These are phyloP conservation scores for Hypoxylon intermedium DNA, from an alignment of 495 filamentous ascomycete genomes.

Conservation along the genomic window DNA sequence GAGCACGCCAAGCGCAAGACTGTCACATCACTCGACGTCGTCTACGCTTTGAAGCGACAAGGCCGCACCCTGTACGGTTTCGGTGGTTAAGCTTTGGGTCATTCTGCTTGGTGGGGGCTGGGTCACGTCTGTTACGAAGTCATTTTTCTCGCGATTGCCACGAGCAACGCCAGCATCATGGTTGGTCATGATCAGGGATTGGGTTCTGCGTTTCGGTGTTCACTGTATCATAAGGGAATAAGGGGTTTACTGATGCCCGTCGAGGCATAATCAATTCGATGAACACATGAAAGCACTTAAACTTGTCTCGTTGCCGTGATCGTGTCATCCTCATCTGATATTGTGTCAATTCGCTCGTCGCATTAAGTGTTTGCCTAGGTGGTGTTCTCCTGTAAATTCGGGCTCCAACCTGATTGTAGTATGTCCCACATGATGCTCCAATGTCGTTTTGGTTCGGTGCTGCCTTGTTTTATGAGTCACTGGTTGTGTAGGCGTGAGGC, in stretches of 20 bases:
- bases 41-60: slow-evolving; percentile 93
- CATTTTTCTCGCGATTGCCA: slow-evolving; percentile 37
- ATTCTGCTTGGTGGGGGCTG: slow-evolving; percentile 24
- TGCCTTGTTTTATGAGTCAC: too few species aligned
- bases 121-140: slow-evolving; percentile 46
- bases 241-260: slow-evolving; percentile 32
- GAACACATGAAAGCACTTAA: slow-evolving; percentile 28
- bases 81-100: slow-evolving; percentile 75
- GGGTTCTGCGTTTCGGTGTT: slow-evolving; percentile 48
- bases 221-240: slow-evolving; percentile 47
- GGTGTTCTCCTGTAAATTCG: too few species aligned
- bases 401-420: too few species aligned
- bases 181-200: slow-evolving; percentile 47
- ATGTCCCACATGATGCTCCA: too few species aligned
- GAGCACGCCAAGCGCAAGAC: slow-evolving; percentile 99
- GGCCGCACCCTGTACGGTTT: slow-evolving; percentile 96
- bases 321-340: too few species aligned
- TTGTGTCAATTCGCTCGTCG: too few species aligned
- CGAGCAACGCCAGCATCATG: slow-evolving; percentile 31
- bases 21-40: slow-evolving; percentile 91
- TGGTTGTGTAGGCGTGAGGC: too few species aligned
- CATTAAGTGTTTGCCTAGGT: too few species aligned
- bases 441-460: too few species aligned
- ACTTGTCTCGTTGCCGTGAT: too few species aligned
- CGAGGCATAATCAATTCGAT: slow-evolving; percentile 41